Evolutionary conservation across 1,139 yeast genomes (phyloP), one percentile per base, ranked within the genome.

Genomic region (Geotrichum restrictum): DNA sequence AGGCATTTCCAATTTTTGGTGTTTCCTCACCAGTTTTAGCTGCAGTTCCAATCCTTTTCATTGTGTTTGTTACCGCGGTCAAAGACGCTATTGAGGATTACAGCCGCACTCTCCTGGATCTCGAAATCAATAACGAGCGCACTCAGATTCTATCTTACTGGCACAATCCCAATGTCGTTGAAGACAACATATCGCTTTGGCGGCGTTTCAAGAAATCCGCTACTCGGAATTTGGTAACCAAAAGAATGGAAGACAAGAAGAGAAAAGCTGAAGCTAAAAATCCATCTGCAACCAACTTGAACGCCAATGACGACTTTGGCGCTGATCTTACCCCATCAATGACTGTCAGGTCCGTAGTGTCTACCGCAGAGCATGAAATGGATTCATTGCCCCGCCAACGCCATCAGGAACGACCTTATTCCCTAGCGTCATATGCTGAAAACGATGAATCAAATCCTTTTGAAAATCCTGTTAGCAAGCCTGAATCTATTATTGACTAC

Each of bases 31-130:
- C 98, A 1, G 97, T 89, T 1, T 72, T 93, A 60, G 85, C 94
- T 5, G 91, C 96, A 1, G 97, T 89, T 42, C 98, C 98, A 2
- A 80, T 93, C 68, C 86, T 91, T 69, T 96, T 88, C 50, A 91
- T 93, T 74, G 95, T 93, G 39, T 73, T 78, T 53, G 78, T 93
- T 54, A 93, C 98, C 1, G 97, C 95, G 14, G 72, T 87, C 57
- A 91, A 91, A 67, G 98, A 93, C 71, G 97, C 95, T 0, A 76
- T 93, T 58, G 98, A 93, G 69, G 98, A 93, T 70, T 91, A 88
- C 54, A 79, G 94, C 62, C 80, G 98, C 67, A 83, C 88, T 0
- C 71, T 79, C 2, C 76, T 85, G 59, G 98, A 93, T 69, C 71
- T 82, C 60, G 95, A 91, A 63, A 81, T 93, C 60, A 93, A 93